phyloP scores from a whole-genome alignment of 306 rosid genomes.

The Cucurbita ficifolia region DNA sequence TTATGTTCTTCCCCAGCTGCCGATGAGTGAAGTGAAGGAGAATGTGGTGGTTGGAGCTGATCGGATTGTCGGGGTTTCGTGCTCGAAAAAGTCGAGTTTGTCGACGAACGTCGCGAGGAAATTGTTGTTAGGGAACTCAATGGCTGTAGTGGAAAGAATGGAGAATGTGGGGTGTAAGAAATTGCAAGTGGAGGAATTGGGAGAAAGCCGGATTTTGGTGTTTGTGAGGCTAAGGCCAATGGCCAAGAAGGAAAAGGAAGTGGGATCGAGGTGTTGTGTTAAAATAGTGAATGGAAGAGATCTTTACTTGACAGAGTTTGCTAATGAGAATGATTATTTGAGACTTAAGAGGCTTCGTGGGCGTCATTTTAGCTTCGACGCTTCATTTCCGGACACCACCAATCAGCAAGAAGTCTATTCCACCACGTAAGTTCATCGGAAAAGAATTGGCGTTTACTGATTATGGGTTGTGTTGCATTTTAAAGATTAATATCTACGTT shows the following conservation, averaged over 20 bases:
- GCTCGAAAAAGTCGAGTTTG: conserved; percentile 24
- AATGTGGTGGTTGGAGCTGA: conserved; percentile 31
- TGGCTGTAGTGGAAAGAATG: conserved; percentile 9
- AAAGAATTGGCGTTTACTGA: neutral
- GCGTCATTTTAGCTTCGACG: conserved; percentile 65
- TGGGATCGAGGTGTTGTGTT: conserved; percentile 60
- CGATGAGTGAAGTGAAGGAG: conserved; percentile 36
- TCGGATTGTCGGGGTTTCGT: conserved; percentile 51
- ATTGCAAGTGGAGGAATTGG: conserved; percentile 16
- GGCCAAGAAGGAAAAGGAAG: conserved; percentile 72
- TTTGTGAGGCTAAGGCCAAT: conserved; percentile 86
- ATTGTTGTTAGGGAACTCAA: conserved; percentile 34
- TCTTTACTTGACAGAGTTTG: conserved; percentile 69
- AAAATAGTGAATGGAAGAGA: conserved; percentile 59
- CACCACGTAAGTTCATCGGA: conserved; percentile 52
- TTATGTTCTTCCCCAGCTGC: conserved; percentile 45
- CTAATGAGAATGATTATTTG: conserved; percentile 60
- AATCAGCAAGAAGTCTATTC: conserved; percentile 72
- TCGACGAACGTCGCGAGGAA: conserved; percentile 43
- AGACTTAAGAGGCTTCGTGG: conserved; percentile 81
- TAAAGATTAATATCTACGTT: neutral
- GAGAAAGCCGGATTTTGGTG: conserved; percentile 53
- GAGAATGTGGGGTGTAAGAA: conserved; percentile 12
- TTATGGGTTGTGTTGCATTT: neutral
- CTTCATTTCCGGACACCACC: conserved; percentile 56